A percentile compares a stretch with the other conserved stretches of the same genome.
phyloP scores from a whole-genome alignment of 768 basidiomycete species.

The Galerina marginata region DNA sequence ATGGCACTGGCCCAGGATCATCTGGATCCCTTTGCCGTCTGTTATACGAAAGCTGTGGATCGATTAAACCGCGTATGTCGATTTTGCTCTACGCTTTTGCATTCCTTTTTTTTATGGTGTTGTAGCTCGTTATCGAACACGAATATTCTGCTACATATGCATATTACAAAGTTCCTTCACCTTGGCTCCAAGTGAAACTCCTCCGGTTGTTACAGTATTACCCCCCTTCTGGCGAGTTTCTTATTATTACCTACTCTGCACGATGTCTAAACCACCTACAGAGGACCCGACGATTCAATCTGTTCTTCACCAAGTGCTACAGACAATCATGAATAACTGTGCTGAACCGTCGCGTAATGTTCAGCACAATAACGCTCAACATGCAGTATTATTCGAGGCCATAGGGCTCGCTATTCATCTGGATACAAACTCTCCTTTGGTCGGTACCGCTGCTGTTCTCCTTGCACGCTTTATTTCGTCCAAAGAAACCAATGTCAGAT shows the following conservation, averaged over 20 bases:
- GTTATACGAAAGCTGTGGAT: conserved; percentile 94
- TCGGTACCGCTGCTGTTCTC: conserved; percentile 85
- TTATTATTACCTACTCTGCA: background rate
- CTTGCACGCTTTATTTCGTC: conserved; percentile 96
- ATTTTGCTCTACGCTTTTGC: background rate
- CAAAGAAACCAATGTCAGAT: conserved; percentile 98
- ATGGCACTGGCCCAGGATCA: conserved; percentile 95
- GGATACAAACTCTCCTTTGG: conserved; percentile 88
- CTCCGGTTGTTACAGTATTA: conserved; percentile 94
- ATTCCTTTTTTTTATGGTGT: conserved; percentile 5
- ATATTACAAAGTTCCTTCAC: conserved; percentile 97
- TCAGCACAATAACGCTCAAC: conserved; percentile 98
- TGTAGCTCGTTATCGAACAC: conserved; percentile 86
- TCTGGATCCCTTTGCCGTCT: conserved; percentile 87
- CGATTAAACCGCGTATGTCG: conserved; percentile 75
- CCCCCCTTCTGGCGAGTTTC: conserved; percentile 82
- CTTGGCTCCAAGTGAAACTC: conserved; percentile 97
- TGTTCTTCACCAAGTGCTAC: conserved; percentile 81
- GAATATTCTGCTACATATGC: conserved; percentile 90
- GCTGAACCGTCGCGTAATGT: conserved; percentile 92
- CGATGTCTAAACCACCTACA: background rate
- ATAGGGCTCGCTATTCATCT: conserved; percentile 96
- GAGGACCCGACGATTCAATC: conserved; percentile 76
- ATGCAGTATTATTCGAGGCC: conserved; percentile 97
- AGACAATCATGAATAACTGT: conserved; percentile 89